Conservation (phyloP, 208 protist species). For the Acanthamoeba lenticulata region DNA sequence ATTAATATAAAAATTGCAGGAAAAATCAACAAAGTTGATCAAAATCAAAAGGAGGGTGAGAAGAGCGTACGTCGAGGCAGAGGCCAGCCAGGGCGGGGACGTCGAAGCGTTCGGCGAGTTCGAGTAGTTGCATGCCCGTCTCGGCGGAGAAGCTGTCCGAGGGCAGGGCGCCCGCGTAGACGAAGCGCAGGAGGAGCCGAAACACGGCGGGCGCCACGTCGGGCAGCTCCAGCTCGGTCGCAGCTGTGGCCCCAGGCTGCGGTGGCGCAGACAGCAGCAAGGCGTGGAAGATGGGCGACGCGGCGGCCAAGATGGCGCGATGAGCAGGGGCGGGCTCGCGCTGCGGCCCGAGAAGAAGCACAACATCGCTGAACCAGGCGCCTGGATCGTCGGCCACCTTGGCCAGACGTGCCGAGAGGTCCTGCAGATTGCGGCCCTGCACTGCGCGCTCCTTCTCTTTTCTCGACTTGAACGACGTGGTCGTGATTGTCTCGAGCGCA, state of each 20-base stretch:
- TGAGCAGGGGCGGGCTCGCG: background rate
- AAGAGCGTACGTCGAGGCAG: background rate
- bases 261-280: background rate
- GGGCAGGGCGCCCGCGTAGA: background rate
- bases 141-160: background rate
- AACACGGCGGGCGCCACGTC: background rate
- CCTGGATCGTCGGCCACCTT: background rate
- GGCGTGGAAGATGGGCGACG: background rate
- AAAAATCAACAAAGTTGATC: too few relatives aligned
- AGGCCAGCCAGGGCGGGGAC: background rate
- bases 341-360: background rate
- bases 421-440: background rate
- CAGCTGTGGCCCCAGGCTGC: too few relatives aligned
- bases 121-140: background rate
- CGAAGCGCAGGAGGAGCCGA: background rate
- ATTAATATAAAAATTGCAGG: too few relatives aligned
- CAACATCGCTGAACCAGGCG: conserved; percentile 12
- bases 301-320: background rate
- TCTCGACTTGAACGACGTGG: background rate
- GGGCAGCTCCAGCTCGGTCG: background rate
- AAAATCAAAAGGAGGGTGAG: background rate
- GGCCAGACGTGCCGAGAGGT: background rate
- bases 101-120: conserved; percentile 9
- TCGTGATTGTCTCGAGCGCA: background rate
- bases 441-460: background rate